Conservation (phyloP, 2,329 filamentous ascomycete genomes). For the Byssochlamys sp. region DNA sequence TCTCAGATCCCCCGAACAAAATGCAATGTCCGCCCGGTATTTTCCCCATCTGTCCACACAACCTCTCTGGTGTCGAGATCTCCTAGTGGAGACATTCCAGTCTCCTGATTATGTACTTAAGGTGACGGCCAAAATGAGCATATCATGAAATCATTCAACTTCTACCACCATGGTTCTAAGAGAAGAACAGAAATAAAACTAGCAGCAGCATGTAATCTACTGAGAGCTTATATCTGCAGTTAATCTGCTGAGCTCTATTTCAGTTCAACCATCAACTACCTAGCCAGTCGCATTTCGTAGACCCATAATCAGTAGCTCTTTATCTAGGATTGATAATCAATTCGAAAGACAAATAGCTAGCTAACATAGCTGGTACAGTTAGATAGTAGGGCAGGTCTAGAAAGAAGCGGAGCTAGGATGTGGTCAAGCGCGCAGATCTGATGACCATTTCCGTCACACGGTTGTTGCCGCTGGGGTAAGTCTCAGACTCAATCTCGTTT, state of each 20-base stretch:
- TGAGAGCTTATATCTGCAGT: background rate
- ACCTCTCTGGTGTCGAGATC: background rate
- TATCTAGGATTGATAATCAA: no score
- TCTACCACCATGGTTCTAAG: background rate
- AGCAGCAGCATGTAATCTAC: background rate
- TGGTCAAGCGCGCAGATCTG: background rate
- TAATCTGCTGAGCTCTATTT: background rate
- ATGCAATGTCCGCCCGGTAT: background rate
- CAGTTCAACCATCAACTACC: no score
- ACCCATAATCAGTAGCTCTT: no score
- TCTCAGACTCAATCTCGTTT: no score
- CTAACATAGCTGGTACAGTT: no score
- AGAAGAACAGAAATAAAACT: background rate
- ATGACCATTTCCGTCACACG: background rate
- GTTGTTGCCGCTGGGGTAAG: no score
- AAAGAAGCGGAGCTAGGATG: no score
- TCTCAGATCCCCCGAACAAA: background rate
- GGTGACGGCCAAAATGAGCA: constrained; percentile 21
- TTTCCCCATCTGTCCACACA: background rate
- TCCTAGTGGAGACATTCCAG: background rate
- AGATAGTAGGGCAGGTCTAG: no score
- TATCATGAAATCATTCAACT: constrained; percentile 7
- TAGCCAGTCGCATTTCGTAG: no score
- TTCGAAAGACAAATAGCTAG: no score
- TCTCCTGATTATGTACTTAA: constrained; percentile 19